A percentile compares a stretch with the other conserved stretches of the same genome.
phyloP scores from a whole-genome alignment of 2,329 filamentous ascomycete species.

The Pyrenochaeta sp. region DNA sequence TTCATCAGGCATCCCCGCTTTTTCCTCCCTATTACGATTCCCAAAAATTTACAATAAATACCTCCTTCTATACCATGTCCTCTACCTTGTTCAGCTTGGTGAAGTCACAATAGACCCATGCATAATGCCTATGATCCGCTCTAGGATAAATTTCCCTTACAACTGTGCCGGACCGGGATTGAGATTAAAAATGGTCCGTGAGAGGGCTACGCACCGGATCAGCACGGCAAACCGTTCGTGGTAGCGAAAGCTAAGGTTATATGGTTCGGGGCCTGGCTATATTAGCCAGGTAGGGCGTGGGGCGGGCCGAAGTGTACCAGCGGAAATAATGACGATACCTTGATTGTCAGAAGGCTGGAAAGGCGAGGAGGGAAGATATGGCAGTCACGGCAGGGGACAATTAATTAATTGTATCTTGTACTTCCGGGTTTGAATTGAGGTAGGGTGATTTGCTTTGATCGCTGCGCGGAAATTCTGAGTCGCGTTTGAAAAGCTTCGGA shows the following conservation, averaged over 20 bases:
- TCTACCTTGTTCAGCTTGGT: not conserved
- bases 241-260: too few relatives aligned
- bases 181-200: not conserved
- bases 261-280: too few relatives aligned
- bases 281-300: not conserved
- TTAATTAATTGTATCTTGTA: too few relatives aligned
- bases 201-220: not conserved
- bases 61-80: too few relatives aligned
- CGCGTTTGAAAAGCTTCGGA: too few relatives aligned
- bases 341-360: too few relatives aligned
- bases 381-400: not conserved
- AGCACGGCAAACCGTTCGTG: not conserved
- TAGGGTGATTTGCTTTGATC: too few relatives aligned
- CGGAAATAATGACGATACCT: not conserved
- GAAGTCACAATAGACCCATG: conserved; percentile 13
- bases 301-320: not conserved
- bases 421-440: too few relatives aligned
- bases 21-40: too few relatives aligned
- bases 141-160: conserved; percentile 1
- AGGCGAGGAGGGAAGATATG: not conserved
- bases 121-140: conserved; percentile 2
- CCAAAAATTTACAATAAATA: too few relatives aligned
- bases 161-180: not conserved
- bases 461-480: too few relatives aligned
- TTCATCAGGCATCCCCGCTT: too few relatives aligned